Percentiles rank a stretch among this genome's conserved stretches.
phyloP scores from a whole-genome alignment of 306 rosid species.

The Fagus sylvatica region DNA sequence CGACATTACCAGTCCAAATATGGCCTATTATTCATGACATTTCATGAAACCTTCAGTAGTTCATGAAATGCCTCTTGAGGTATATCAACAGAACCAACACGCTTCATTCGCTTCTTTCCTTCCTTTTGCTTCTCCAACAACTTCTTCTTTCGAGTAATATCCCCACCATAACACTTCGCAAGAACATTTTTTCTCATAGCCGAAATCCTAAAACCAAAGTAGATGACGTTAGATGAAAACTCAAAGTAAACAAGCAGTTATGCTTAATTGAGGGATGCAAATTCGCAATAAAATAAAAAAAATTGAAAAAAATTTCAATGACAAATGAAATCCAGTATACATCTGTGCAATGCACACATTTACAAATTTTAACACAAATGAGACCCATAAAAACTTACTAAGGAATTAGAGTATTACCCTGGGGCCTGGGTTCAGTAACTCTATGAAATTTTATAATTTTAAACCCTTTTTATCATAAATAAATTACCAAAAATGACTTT shows the following conservation, averaged over 20 bases:
- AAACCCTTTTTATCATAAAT: background rate
- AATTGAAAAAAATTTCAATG: background rate
- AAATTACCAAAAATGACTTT: constrained; percentile 12
- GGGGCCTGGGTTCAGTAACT: background rate
- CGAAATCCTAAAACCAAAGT: constrained; percentile 53
- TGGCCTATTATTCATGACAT: constrained; percentile 2
- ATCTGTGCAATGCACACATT: background rate
- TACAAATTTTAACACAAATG: background rate
- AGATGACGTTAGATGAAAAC: constrained; percentile 18
- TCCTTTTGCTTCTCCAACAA: constrained; percentile 95
- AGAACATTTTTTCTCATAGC: constrained; percentile 93
- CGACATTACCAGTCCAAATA: constrained; percentile 5
- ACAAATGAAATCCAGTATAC: constrained; percentile 8
- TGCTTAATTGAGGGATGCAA: constrained; percentile 1
- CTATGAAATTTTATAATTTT: background rate
- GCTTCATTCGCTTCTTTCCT: constrained; percentile 98
- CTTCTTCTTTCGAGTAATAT: constrained; percentile 80
- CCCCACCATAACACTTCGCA: constrained; percentile 96
- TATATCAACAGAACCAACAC: constrained; percentile 86
- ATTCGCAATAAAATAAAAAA: background rate
- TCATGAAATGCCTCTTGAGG: constrained; percentile 98
- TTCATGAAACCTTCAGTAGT: constrained; percentile 76
- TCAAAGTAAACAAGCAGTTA: constrained; percentile 17
- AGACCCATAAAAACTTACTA: background rate
- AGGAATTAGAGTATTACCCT: background rate